Conservation (phyloP, 2,329 filamentous ascomycete species). For the Calonectria hongkongensis region DNA sequence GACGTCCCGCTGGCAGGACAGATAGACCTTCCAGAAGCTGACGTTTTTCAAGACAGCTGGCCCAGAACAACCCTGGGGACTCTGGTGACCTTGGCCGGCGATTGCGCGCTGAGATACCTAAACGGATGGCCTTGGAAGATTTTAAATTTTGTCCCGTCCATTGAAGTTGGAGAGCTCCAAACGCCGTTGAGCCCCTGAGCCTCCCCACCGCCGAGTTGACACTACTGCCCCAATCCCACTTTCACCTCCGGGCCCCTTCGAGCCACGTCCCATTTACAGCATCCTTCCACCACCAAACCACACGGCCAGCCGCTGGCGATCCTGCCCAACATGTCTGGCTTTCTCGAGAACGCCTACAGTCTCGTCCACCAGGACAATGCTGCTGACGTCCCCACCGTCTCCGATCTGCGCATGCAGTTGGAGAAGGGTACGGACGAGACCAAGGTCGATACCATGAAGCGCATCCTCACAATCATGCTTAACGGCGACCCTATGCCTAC, state of each 20-base stretch:
- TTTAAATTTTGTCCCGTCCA: conserved; percentile 49
- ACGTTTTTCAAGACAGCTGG: conserved; percentile 56
- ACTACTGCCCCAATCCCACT: conserved; percentile 52
- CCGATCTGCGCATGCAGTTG: conserved; percentile 93
- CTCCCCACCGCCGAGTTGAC: conserved; percentile 58
- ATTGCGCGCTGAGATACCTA: conserved; percentile 54
- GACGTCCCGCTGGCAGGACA: conserved; percentile 60
- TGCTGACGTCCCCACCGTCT: conserved; percentile 91
- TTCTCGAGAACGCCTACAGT: conserved; percentile 96
- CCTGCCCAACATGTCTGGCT: conserved; percentile 86
- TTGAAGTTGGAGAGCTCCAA: conserved; percentile 51
- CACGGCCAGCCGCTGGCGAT: conserved; percentile 50
- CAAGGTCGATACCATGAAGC: conserved; percentile 97
- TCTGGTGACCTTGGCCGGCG: conserved; percentile 54
- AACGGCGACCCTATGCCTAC: conserved; percentile 97
- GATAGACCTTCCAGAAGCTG: conserved; percentile 62
- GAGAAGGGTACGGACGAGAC: conserved; percentile 95
- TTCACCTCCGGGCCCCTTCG: conserved; percentile 49
- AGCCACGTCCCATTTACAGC: conserved; percentile 56
- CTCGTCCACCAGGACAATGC: conserved; percentile 98
- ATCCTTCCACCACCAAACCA: conserved; percentile 45
- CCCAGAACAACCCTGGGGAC: conserved; percentile 55
- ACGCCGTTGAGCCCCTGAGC: conserved; percentile 55
- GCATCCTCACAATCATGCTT: conserved; percentile 96
- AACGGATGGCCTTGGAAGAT: conserved; percentile 57